Percentiles rank a stretch among this genome's conserved stretches.
These are phyloP conservation scores for Fusarium anthophilum DNA, from an alignment of 2,329 filamentous ascomycete genomes.

Conservation along the genomic window DNA sequence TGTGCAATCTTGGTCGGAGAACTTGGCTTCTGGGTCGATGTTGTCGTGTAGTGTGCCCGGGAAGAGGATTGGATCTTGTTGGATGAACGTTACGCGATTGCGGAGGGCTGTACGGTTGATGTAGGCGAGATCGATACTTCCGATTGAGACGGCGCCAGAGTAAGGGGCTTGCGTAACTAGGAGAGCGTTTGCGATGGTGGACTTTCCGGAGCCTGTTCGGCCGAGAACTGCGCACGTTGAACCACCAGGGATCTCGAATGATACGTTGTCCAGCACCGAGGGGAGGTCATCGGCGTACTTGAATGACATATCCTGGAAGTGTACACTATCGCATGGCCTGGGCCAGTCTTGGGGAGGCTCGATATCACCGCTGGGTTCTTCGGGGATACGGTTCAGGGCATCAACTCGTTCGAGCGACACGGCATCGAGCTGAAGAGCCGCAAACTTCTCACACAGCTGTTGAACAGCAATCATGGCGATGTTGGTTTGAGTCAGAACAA, in stretches of 20 bases:
- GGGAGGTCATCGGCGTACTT: constrained; percentile 82
- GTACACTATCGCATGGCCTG: constrained; percentile 73
- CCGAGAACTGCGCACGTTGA: constrained; percentile 76
- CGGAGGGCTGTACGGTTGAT: constrained; percentile 66
- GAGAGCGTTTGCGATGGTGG: constrained; percentile 72
- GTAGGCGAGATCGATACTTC: constrained; percentile 60
- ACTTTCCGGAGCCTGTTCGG: constrained; percentile 88
- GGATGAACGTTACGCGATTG: constrained; percentile 69
- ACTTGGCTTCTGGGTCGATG: constrained; percentile 73
- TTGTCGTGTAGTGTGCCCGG: constrained; percentile 69
- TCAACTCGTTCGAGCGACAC: constrained; percentile 89
- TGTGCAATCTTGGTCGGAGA: constrained; percentile 61
- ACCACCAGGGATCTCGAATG: constrained; percentile 75
- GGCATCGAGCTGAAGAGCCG: constrained; percentile 89
- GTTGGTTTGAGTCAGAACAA: constrained; percentile 71
- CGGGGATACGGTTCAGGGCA: constrained; percentile 80
- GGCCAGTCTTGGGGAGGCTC: constrained; percentile 83
- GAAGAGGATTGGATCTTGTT: constrained; percentile 71
- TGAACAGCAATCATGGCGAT: constrained; percentile 51
- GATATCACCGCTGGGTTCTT: constrained; percentile 74
- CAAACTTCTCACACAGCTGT: constrained; percentile 79
- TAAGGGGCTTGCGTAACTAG: constrained; percentile 64
- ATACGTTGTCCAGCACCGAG: constrained; percentile 73
- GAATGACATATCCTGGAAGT: constrained; percentile 80
- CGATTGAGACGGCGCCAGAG: constrained; percentile 63